Base-by-base conservation (phyloP, 1,284 basidiomycete species). In the Fomitopsis schrenkii region DNA sequence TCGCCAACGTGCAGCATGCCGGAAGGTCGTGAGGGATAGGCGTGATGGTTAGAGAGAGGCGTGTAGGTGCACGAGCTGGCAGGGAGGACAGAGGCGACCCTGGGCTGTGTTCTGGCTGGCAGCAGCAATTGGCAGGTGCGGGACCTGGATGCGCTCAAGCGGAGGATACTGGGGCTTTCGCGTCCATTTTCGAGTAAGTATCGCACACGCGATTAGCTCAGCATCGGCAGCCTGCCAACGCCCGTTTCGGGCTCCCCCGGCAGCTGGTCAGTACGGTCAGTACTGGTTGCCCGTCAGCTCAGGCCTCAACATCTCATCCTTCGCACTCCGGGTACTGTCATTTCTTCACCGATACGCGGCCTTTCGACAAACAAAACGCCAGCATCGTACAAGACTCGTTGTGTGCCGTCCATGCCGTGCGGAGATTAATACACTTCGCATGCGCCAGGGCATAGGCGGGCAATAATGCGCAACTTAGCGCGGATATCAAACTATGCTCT, bases 1-100 rank as follows among this genome's bases (percentile, higher is more conserved):
- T 68, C 58, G 63, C 62, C 42, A 33, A 58, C 36, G 15, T 59
- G 61, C 33, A 59, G 58, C 61, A 59, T 62, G 35, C 52, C 35
- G 52, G 52, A 28, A 33, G 33, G 54, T 40, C 50, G 30, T 8
- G 42, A 22, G 28, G 53, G 48, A 33, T 28, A n/a, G 2, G 17
- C 30, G 28, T 33, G 48, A 15, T 53, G 38, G 26, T 26, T 26
- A 35, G 53, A 42, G 41, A 46, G 15, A 22, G 56, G 55, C 54
- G 36, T 38, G 36, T 28, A 33, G 35, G 52, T 54, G 9, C 33
- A 36, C 36, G 36, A 54, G 22, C 52, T 14, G 17, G 35, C 33
- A 40, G 19, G 52, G 22, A 38, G 52, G 36, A n/a, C 17, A 50
- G 12, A 22, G n/a, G 48, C 35, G 52, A 54, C 52, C 36, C 35